Evolutionary conservation across 2,329 filamentous ascomycete genomes (phyloP), one percentile per base, ranked within the genome.

Genomic region (Metarhizium robertsii): DNA sequence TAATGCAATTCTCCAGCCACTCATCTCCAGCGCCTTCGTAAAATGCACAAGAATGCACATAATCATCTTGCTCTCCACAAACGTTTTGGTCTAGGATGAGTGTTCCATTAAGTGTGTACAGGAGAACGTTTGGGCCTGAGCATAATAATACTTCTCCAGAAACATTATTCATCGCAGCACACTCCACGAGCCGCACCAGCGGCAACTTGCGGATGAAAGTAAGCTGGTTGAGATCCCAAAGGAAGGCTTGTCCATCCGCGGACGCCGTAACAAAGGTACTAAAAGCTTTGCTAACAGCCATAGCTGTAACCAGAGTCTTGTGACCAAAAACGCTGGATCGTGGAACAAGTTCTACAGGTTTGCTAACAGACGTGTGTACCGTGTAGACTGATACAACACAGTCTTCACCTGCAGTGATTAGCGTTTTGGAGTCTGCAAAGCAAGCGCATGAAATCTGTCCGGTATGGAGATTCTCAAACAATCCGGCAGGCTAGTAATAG

Each of bases 161-260:
- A 1, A 92, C 85, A 65, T 96, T 92, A 66, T 96, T 95, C 69
- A 99, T 91, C 11, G 81, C 79, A 0, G 90, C 90, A 61, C 88
- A 92, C 71, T 95, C 83, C 2, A 82, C 75, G 0, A 77, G 71
- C 4, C 81, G 77, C 3, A 77, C 76, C 16, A 77, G 69, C 0
- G 84, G 84, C 25, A 92, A 75, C 69, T 84, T 87, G 48, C 90
- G 83, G 6, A 97, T 85, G 64, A 96, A 95, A 53, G 90, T 88
- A 13, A 91, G 81, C 16, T 90, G 84, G 69, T 97, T 99, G 4
- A 99, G 78, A 68, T 97, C 94, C 94, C 94, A 99, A 3, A 97
- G 76, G 64, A 95, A 85, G 11, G 92, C 85, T 43, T 89, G 85
- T 0, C 92, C 92, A 65, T 95, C 90, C 0, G 80, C 79, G 0